Evolutionary conservation across 2,329 filamentous ascomycete species (phyloP).

Genomic region (Cercospora sesami): DNA sequence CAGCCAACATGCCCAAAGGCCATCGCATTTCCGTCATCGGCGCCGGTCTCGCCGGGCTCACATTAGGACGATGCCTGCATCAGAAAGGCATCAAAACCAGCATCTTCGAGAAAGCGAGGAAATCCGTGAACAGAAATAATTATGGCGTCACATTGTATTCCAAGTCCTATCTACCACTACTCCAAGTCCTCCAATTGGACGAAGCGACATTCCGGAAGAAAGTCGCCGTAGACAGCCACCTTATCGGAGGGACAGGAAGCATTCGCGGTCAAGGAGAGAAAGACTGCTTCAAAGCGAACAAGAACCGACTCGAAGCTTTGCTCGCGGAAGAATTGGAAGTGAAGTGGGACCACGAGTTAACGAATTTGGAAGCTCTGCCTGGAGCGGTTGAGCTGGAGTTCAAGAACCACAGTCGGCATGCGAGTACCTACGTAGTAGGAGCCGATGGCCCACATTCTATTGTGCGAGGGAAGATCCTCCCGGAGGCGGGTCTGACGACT

Average conservation of each 20-base stretch:
- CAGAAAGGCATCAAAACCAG: slow-evolving; percentile 35
- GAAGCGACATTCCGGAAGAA: slow-evolving; percentile 36
- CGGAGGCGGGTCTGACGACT: slow-evolving; percentile 34
- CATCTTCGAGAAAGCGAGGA: slow-evolving; percentile 40
- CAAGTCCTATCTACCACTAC: slow-evolving; percentile 37
- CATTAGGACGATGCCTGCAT: slow-evolving; percentile 41
- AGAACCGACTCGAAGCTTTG: slow-evolving; percentile 40
- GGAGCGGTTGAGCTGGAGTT: slow-evolving; percentile 8
- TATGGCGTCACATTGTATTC: slow-evolving; percentile 46
- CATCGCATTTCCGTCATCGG: slow-evolving; percentile 45
- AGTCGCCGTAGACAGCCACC: slow-evolving; percentile 38
- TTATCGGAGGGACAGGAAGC: slow-evolving; percentile 32
- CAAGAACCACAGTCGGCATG: slow-evolving; percentile 10
- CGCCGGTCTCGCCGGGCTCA: slow-evolving; percentile 49
- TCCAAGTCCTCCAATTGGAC: slow-evolving; percentile 38
- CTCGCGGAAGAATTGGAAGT: slow-evolving; percentile 42
- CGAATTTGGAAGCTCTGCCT: slow-evolving; percentile 8
- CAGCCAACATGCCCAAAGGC: slow-evolving; percentile 7
- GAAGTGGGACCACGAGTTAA: slow-evolving; percentile 36
- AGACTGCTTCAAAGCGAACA: slow-evolving; percentile 40
- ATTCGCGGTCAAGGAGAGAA: slow-evolving; percentile 15
- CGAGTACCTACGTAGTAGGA: slow-evolving; percentile 35
- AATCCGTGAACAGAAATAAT: slow-evolving; percentile 34
- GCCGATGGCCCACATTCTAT: slow-evolving; percentile 44
- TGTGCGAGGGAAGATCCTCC: slow-evolving; percentile 34